Conservation (phyloP, 1,284 basidiomycete species). For the Vanrija humicola region DNA sequence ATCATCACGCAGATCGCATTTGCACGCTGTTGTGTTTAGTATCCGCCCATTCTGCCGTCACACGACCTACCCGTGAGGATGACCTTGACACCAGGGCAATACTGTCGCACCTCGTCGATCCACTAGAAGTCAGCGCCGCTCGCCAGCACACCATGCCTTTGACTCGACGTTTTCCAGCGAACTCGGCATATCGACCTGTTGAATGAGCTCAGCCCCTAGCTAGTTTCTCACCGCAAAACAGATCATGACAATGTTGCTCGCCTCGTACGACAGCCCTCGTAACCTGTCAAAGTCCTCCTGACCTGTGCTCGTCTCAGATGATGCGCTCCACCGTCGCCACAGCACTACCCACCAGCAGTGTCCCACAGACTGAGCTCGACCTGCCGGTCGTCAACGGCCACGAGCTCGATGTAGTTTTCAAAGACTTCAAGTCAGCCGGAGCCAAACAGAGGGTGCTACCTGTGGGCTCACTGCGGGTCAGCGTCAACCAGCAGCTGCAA, state of each 20-base stretch:
- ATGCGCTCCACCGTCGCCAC: no score
- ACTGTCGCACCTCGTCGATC: slow-evolving; percentile 56
- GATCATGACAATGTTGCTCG: slow-evolving; percentile 90
- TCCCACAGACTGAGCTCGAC: slow-evolving; percentile 95
- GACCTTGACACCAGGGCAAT: slow-evolving; percentile 89
- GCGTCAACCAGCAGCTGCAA: not conserved
- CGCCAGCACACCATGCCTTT: slow-evolving; percentile 58
- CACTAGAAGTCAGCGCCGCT: slow-evolving; percentile 24
- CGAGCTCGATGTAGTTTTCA: slow-evolving; percentile 86
- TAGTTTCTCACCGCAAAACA: slow-evolving; percentile 73
- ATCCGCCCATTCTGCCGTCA: not conserved
- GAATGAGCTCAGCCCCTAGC: not conserved
- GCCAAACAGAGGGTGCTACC: slow-evolving; percentile 45
- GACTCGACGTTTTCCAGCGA: slow-evolving; percentile 88
- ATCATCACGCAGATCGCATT: slow-evolving; percentile 90
- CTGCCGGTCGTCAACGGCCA: slow-evolving; percentile 72
- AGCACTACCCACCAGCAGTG: slow-evolving; percentile 69
- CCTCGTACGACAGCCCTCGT: slow-evolving; percentile 85
- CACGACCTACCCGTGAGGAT: slow-evolving; percentile 73
- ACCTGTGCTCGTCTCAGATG: slow-evolving; percentile 53
- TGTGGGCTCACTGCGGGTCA: slow-evolving; percentile 67
- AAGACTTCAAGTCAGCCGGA: slow-evolving; percentile 54
- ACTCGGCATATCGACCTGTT: slow-evolving; percentile 79
- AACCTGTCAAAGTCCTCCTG: slow-evolving; percentile 95
- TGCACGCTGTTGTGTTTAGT: slow-evolving; percentile 62